These are phyloP conservation scores for Eucalyptus dawsonii DNA, from an alignment of 345 rosid genomes.

Conservation along the genomic window DNA sequence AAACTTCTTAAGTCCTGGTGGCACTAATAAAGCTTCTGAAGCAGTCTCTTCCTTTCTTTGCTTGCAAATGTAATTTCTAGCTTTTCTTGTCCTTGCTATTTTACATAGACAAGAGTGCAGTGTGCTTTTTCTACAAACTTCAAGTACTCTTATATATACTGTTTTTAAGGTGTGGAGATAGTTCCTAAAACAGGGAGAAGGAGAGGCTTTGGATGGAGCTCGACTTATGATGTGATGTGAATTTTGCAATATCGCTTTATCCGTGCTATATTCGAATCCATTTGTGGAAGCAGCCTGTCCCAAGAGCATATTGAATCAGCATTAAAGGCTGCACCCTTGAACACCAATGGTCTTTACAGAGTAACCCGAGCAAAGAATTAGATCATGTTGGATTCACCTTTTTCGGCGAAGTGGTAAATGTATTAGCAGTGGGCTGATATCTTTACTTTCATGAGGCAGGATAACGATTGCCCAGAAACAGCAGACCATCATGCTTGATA, in stretches of 20 bases:
- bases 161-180: neutral
- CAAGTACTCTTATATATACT: neutral
- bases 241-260: neutral
- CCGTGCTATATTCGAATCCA: neutral
- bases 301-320: neutral
- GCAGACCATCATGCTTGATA: neutral
- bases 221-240: neutral
- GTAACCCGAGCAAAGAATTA: neutral
- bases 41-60: neutral
- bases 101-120: conserved; percentile 1
- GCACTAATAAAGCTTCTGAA: neutral
- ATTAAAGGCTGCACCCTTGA: neutral
- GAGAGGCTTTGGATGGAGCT: neutral
- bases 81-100: neutral
- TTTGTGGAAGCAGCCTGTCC: neutral
- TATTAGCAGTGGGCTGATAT: neutral
- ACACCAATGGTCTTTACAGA: neutral
- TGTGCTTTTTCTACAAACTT: neutral
- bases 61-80: neutral
- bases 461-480: neutral
- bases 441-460: neutral
- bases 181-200: neutral
- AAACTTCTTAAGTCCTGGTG: neutral
- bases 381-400: neutral
- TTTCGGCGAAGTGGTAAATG: neutral